Percentiles rank a stretch among this genome's conserved stretches.
phyloP scores from a whole-genome alignment of 1,284 basidiomycete genomes.

The Ceraceosorus guamensis region DNA sequence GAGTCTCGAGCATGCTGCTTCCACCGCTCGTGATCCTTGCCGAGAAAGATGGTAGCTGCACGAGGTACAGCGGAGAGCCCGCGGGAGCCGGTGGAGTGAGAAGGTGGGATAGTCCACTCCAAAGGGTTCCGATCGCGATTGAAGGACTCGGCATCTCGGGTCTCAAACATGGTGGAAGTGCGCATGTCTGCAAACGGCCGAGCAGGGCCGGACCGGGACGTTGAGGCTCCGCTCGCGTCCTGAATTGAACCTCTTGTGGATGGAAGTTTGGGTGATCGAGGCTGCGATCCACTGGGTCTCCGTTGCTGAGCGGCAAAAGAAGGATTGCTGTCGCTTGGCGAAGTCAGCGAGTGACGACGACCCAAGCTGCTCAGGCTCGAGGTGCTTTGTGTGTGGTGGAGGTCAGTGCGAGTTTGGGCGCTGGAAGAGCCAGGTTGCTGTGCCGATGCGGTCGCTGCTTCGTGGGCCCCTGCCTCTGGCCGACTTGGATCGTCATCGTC shows the following conservation, averaged over 20 bases:
- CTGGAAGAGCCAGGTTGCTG: too few relatives aligned
- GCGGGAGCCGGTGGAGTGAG: neutral
- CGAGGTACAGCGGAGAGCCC: slow-evolving; percentile 8
- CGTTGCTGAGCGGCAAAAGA: neutral
- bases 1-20: slow-evolving; percentile 19
- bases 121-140: slow-evolving; percentile 1
- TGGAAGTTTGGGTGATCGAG: too few relatives aligned
- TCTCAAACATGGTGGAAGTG: slow-evolving; percentile 8
- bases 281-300: too few relatives aligned
- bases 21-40: slow-evolving; percentile 46
- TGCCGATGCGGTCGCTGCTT: too few relatives aligned
- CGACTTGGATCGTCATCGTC: too few relatives aligned
- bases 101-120: slow-evolving; percentile 6
- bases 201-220: neutral
- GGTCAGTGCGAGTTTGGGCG: too few relatives aligned
- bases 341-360: neutral
- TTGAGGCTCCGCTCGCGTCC: too few relatives aligned
- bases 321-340: neutral
- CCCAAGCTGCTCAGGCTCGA: neutral
- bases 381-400: too few relatives aligned
- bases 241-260: too few relatives aligned
- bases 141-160: slow-evolving; percentile 2
- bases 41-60: slow-evolving; percentile 39
- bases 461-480: too few relatives aligned
- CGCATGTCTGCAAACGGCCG: neutral